phyloP scores from a whole-genome alignment of 1,284 basidiomycete genomes.

The Marasmius tenuissimus region DNA sequence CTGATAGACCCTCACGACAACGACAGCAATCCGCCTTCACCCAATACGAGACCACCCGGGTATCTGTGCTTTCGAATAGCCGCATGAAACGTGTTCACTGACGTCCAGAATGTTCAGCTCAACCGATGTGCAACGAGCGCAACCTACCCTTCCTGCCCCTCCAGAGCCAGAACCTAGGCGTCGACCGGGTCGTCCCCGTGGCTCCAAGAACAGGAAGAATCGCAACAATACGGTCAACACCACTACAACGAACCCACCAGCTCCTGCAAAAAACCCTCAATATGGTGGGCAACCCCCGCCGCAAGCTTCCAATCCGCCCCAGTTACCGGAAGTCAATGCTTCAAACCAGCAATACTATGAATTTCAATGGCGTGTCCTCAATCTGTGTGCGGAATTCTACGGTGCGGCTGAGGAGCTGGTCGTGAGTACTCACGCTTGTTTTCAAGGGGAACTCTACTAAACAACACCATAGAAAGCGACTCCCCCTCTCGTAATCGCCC shows the following conservation, averaged over 20 bases:
- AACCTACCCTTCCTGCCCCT: constrained; percentile 8
- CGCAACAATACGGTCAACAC: constrained; percentile 15
- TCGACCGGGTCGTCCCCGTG: constrained; percentile 69
- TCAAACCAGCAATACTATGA: constrained; percentile 79
- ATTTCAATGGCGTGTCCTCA: constrained; percentile 80
- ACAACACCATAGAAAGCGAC: constrained; percentile 59
- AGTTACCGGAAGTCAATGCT: constrained; percentile 54
- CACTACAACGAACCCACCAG: constrained; percentile 14
- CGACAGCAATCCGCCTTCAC: constrained; percentile 18
- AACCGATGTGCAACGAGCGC: not conserved
- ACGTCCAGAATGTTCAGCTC: constrained; percentile 13
- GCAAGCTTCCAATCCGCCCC: constrained; percentile 27
- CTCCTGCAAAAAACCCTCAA: constrained; percentile 21
- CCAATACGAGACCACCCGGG: not conserved
- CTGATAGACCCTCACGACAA: constrained; percentile 43
- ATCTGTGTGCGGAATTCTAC: constrained; percentile 80
- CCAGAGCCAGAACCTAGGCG: constrained; percentile 46
- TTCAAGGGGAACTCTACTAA: constrained; percentile 12
- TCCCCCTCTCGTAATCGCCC: constrained; percentile 69
- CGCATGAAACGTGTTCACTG: constrained; percentile 3
- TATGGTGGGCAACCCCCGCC: constrained; percentile 25
- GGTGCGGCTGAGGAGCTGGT: constrained; percentile 80
- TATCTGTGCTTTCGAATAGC: not conserved
- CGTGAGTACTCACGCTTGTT: constrained; percentile 44
- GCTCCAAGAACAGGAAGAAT: constrained; percentile 69